Evolutionary conservation across 768 basidiomycete species (phyloP).

Genomic region (Lactarius indigo): DNA sequence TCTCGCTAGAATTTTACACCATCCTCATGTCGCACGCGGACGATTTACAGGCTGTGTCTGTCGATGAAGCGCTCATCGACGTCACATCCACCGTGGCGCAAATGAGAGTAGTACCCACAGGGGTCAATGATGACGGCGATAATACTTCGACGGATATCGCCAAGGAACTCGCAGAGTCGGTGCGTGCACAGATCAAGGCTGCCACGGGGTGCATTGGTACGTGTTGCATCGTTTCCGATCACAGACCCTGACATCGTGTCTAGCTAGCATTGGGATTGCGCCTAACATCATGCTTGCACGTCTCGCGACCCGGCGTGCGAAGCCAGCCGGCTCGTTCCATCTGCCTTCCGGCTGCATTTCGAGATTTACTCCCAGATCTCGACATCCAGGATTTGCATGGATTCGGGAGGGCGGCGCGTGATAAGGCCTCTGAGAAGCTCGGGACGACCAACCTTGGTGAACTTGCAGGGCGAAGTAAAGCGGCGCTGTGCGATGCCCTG

Average conservation of each 20-base stretch:
- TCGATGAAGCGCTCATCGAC: slow-evolving; percentile 94
- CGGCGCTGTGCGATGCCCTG: slow-evolving; percentile 61
- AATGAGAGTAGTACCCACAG: slow-evolving; percentile 25
- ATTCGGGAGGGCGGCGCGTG: slow-evolving; percentile 70
- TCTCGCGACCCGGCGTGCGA: slow-evolving; percentile 85
- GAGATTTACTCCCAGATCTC: slow-evolving; percentile 57
- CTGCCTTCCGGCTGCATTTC: slow-evolving; percentile 53
- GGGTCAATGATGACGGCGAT: slow-evolving; percentile 32
- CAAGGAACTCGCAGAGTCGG: slow-evolving; percentile 73
- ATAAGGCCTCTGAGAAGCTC: slow-evolving; percentile 80
- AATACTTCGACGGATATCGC: slow-evolving; percentile 49
- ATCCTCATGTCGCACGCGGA: slow-evolving; percentile 88
- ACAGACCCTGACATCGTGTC: not conserved
- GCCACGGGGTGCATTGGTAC: slow-evolving; percentile 86
- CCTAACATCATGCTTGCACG: slow-evolving; percentile 92
- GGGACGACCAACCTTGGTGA: slow-evolving; percentile 69
- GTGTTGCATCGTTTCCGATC: slow-evolving; percentile 21
- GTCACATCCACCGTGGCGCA: slow-evolving; percentile 61
- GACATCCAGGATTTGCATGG: slow-evolving; percentile 83
- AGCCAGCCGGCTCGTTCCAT: slow-evolving; percentile 85
- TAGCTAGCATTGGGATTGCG: slow-evolving; percentile 90
- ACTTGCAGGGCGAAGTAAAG: slow-evolving; percentile 59
- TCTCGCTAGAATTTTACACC: slow-evolving; percentile 87
- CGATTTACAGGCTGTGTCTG: slow-evolving; percentile 91
- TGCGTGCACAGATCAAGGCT: slow-evolving; percentile 70